Percentiles rank a stretch among this genome's conserved stretches.
Evolutionary conservation across 345 rosid genomes (phyloP).

Genomic region (Brassica nigra): DNA sequence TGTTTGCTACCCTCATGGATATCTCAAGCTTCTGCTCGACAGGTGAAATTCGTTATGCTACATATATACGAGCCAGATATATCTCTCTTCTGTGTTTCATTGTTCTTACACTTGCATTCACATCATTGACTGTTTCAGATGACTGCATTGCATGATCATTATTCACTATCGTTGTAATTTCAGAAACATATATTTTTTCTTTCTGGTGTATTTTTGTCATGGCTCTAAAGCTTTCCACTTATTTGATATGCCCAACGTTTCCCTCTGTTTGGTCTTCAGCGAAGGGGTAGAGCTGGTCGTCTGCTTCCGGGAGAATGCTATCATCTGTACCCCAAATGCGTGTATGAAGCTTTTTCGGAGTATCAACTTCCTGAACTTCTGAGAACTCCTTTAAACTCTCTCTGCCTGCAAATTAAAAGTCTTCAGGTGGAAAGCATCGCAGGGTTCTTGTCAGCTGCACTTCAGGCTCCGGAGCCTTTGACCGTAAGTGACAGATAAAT

Average conservation of each 20-base stretch:
- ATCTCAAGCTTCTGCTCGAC: slow-evolving; percentile 92
- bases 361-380: slow-evolving; percentile 98
- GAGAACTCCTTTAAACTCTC: slow-evolving; percentile 98
- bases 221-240: slow-evolving; percentile 10
- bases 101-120: neutral
- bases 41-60: slow-evolving; percentile 48
- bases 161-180: neutral
- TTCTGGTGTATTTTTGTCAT: neutral
- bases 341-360: slow-evolving; percentile 92
- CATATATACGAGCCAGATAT: neutral
- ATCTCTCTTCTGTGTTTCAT: neutral
- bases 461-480: slow-evolving; percentile 88
- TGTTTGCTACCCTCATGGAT: slow-evolving; percentile 98
- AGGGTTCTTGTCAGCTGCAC: slow-evolving; percentile 91
- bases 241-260: neutral
- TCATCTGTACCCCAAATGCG: slow-evolving; percentile 88
- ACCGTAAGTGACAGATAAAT: slow-evolving; percentile 63
- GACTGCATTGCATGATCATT: slow-evolving; percentile 12
- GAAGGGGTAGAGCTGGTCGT: slow-evolving; percentile 98
- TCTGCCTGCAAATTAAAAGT: slow-evolving; percentile 98
- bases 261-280: slow-evolving; percentile 51
- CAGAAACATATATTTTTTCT: slow-evolving; percentile 4
- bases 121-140: neutral
- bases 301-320: slow-evolving; percentile 94
- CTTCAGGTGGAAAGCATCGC: slow-evolving; percentile 86